Base-by-base conservation (phyloP, 2,329 filamentous ascomycete genomes). In the Hypoxylon sp. region DNA sequence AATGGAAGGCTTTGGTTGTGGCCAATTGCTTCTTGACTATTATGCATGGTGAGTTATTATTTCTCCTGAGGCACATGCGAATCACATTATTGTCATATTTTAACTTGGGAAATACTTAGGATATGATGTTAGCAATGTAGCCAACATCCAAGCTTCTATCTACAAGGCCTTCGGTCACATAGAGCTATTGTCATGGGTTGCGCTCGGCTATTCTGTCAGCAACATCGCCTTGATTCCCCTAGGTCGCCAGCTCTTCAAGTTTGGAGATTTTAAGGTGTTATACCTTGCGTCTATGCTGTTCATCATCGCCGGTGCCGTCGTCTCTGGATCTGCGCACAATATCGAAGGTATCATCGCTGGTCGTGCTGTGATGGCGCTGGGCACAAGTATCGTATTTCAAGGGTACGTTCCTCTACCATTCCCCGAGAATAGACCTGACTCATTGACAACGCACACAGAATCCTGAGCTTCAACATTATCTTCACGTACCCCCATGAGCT, bases 61-160 rank as follows among this genome's bases (percentile, higher is more conserved):
- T 13, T 2, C 17, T 2, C 12, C 13, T n/a, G n/a, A n/a, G n/a
- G n/a, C n/a, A n/a, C n/a, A n/a, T n/a, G n/a, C n/a, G n/a, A n/a
- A n/a, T n/a, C n/a, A n/a, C n/a, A n/a, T n/a, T n/a, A 46, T 23
- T 20, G 12, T 29, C 8, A 38, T 3, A 31, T 23, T 29, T 17
- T 37, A 9, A 46, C 31, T 20, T 29, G 30, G 19, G 26, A 13
- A 8, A 1, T 5, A 25, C 41, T 17, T 42, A 74, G 73, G 73
- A 12, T 75, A 74, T 59, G 72, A 75, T 51, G 65, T 73, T 5
- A 72, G 71, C 53, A 75, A 78, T 45, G 74, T 77, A 12, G 77
- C 80, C 5, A 78, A 83, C 57, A 78, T 81, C 36, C 84, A 84
- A 64, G 71, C 70, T 6, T 80, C 79, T 3, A 77, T 86, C 37